Percentiles rank a stretch among this genome's conserved stretches.
phyloP scores from a whole-genome alignment of 352 stramenopile species.

The Phytophthora fragariae region DNA sequence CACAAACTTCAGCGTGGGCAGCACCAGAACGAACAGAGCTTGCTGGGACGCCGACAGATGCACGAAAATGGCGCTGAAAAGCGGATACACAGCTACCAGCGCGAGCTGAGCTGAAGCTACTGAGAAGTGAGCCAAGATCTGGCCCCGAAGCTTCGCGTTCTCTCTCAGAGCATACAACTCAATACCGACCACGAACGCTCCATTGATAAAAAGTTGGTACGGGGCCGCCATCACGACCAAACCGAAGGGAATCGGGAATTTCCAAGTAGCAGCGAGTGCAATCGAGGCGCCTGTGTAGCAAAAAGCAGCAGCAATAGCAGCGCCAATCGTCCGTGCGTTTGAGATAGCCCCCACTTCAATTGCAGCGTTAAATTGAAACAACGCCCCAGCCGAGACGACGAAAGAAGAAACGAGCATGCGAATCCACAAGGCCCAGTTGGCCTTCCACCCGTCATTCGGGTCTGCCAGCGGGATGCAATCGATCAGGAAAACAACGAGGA shows the following conservation, averaged over 20 bases:
- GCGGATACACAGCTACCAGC: slow-evolving; percentile 20
- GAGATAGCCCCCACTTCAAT: slow-evolving; percentile 14
- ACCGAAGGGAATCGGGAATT: slow-evolving; percentile 35
- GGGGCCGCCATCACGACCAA: slow-evolving; percentile 12
- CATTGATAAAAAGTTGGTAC: slow-evolving; percentile 11
- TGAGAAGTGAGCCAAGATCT: slow-evolving; percentile 6
- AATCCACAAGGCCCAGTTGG: slow-evolving; percentile 13
- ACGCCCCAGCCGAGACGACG: slow-evolving; percentile 1
- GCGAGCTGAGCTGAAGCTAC: slow-evolving; percentile 17
- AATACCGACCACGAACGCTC: slow-evolving; percentile 4
- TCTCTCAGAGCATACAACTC: background rate
- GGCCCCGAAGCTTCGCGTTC: slow-evolving; percentile 4
- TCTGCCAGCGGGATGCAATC: slow-evolving; percentile 10
- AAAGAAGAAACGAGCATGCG: slow-evolving; percentile 14
- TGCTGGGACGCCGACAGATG: slow-evolving; percentile 4
- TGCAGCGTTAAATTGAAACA: slow-evolving; percentile 9
- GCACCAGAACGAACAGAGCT: slow-evolving; percentile 10
- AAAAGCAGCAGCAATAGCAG: background rate
- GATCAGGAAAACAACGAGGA: slow-evolving; percentile 7
- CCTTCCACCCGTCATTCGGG: slow-evolving; percentile 2
- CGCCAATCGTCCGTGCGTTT: background rate
- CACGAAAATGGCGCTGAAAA: slow-evolving; percentile 22
- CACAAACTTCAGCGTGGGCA: slow-evolving; percentile 25
- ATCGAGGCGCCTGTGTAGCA: slow-evolving; percentile 13
- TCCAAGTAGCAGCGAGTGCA: slow-evolving; percentile 9